A percentile compares a stretch with the other conserved stretches of the same genome.
phyloP scores from a whole-genome alignment of 1,139 yeast species.

The Blastobotrys serpentis region DNA sequence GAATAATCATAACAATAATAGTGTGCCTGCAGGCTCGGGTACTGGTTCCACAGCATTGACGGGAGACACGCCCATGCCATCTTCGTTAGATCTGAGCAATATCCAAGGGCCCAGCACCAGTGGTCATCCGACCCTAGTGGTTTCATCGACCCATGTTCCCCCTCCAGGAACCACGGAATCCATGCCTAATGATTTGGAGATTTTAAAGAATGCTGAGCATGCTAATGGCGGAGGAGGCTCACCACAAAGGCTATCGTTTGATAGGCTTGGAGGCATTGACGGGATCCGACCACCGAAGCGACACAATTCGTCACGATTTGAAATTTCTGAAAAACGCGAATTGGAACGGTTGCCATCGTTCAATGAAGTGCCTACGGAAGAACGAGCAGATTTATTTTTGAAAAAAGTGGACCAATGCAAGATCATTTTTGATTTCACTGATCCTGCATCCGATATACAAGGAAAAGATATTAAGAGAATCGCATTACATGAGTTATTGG shows the following conservation, averaged over 20 bases:
- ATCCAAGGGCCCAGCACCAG: background rate
- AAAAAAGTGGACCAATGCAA: slow-evolving; percentile 94
- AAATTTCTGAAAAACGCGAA: slow-evolving; percentile 67
- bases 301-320: slow-evolving; percentile 91
- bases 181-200: slow-evolving; percentile 40
- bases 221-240: slow-evolving; percentile 15
- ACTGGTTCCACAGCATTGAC: slow-evolving; percentile 3
- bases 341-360: slow-evolving; percentile 82
- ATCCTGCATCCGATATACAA: slow-evolving; percentile 85
- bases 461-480: slow-evolving; percentile 90
- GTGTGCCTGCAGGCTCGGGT: background rate
- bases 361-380: slow-evolving; percentile 86
- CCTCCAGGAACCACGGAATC: slow-evolving; percentile 42
- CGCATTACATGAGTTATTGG: slow-evolving; percentile 84
- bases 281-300: slow-evolving; percentile 78
- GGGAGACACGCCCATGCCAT: slow-evolving; percentile 9
- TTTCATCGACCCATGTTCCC: slow-evolving; percentile 29
- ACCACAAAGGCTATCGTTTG: slow-evolving; percentile 32
- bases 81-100: slow-evolving; percentile 8
- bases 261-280: slow-evolving; percentile 50
- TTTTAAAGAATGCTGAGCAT: slow-evolving; percentile 27
- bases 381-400: slow-evolving; percentile 76
- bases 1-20: background rate
- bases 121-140: slow-evolving; percentile 15
- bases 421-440: slow-evolving; percentile 88